phyloP scores from a whole-genome alignment of 768 basidiomycete genomes.

The Boletus sp. region DNA sequence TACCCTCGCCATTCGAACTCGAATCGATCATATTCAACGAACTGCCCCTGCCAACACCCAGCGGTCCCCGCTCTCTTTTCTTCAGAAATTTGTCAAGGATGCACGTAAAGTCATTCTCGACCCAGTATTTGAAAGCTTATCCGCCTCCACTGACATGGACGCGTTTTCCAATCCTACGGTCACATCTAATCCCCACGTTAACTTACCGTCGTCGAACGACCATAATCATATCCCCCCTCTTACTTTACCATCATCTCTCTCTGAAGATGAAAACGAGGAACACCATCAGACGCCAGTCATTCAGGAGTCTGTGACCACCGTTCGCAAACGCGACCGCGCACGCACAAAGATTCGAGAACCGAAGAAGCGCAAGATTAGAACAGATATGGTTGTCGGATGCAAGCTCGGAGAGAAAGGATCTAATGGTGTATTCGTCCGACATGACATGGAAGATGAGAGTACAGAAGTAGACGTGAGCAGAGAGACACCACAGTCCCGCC shows the following conservation, averaged over 20 bases:
- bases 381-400: slow-evolving; percentile 33
- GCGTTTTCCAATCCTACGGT: slow-evolving; percentile 26
- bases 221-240: slow-evolving; percentile 16
- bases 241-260: slow-evolving; percentile 25
- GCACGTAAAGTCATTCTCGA: slow-evolving; percentile 51
- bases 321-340: slow-evolving; percentile 41
- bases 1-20: slow-evolving; percentile 42
- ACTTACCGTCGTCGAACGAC: slow-evolving; percentile 22
- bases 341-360: slow-evolving; percentile 54
- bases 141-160: slow-evolving; percentile 15
- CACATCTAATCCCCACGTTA: slow-evolving; percentile 27
- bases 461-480: slow-evolving; percentile 56
- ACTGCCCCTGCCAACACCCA: slow-evolving; percentile 40
- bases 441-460: slow-evolving; percentile 60
- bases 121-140: slow-evolving; percentile 35
- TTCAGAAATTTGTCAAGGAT: slow-evolving; percentile 57
- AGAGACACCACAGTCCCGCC: slow-evolving; percentile 30
- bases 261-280: slow-evolving; percentile 36
- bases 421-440: slow-evolving; percentile 51
- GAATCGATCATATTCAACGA: slow-evolving; percentile 37
- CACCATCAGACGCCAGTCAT: slow-evolving; percentile 4
- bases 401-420: slow-evolving; percentile 28
- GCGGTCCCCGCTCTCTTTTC: slow-evolving; percentile 47
- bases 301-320: slow-evolving; percentile 17
- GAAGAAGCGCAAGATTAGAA: slow-evolving; percentile 50